A percentile compares a stretch with the other conserved stretches of the same genome.
Conservation (phyloP, 2,329 filamentous ascomycete species). For the Trichothecium roseum region DNA sequence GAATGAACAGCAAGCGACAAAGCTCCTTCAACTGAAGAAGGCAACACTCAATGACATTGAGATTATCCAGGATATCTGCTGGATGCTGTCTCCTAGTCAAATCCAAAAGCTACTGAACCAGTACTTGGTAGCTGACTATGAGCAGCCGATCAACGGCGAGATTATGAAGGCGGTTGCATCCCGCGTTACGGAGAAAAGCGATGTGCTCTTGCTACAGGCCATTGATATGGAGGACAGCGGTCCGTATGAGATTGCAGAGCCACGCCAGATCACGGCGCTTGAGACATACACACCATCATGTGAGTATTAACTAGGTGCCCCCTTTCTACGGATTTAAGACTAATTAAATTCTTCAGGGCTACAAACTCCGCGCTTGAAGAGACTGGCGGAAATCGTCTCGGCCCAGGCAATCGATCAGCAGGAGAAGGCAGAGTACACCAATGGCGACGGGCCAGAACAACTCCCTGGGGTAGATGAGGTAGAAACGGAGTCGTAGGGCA, state of each 20-base stretch:
- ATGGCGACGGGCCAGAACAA: conserved; percentile 33
- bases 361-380: conserved; percentile 89
- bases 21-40: conserved; percentile 96
- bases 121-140: conserved; percentile 96
- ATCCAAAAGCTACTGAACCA: conserved; percentile 99
- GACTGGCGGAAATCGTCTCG: conserved; percentile 95
- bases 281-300: conserved; percentile 98
- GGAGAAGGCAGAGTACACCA: conserved; percentile 61
- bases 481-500: conserved; percentile 16
- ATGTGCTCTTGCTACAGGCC: conserved; percentile 83
- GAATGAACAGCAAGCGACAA: conserved; percentile 72
- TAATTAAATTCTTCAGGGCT: conserved; percentile 51
- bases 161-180: conserved; percentile 99
- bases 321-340: too few species aligned
- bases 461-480: conserved; percentile 41
- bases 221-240: conserved; percentile 99
- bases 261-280: conserved; percentile 85
- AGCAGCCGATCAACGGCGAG: conserved; percentile 98
- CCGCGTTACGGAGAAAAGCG: conserved; percentile 94
- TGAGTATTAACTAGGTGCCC: too few species aligned
- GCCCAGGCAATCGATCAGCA: conserved; percentile 94
- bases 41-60: conserved; percentile 98
- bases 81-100: conserved; percentile 98
- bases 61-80: conserved; percentile 99
- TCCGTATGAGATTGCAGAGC: conserved; percentile 96